phyloP scores from a whole-genome alignment of 139 green algal species.

The Volvox africanus region DNA sequence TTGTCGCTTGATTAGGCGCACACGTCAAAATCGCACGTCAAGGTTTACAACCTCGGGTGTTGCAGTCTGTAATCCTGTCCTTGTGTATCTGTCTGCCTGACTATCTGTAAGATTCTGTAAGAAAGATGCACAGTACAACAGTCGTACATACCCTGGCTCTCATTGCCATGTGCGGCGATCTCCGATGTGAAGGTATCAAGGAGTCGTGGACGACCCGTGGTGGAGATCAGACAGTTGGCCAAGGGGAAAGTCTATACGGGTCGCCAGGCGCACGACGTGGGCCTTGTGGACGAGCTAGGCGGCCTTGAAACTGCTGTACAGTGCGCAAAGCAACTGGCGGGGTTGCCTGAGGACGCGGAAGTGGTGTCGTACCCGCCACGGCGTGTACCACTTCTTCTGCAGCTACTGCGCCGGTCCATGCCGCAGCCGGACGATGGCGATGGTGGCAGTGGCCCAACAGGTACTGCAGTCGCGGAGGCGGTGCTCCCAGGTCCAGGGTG shows the following conservation, averaged over 20 bases:
- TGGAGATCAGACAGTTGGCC: conserved; percentile 61
- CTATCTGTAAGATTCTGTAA: too few species aligned
- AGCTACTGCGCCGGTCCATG: conserved; percentile 29
- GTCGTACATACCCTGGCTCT: too few species aligned
- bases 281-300: conserved; percentile 89
- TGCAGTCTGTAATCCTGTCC: too few species aligned
- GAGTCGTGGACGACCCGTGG: conserved; percentile 48
- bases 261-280: conserved; percentile 66
- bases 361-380: conserved; percentile 42
- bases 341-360: conserved; percentile 18
- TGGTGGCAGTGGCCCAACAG: background rate
- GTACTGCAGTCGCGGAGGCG: background rate
- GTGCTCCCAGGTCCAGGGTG: background rate
- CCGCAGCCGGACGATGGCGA: background rate
- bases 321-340: conserved; percentile 82
- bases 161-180: too few species aligned
- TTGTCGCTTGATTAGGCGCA: too few species aligned
- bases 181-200: conserved; percentile 54
- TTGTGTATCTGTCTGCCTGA: too few species aligned
- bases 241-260: conserved; percentile 93
- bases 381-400: conserved; percentile 43
- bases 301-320: conserved; percentile 79
- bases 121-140: too few species aligned
- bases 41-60: too few species aligned
- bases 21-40: too few species aligned